phyloP scores from a whole-genome alignment of 805 yeast species.

The Isabelozyma pseudorhagii region DNA sequence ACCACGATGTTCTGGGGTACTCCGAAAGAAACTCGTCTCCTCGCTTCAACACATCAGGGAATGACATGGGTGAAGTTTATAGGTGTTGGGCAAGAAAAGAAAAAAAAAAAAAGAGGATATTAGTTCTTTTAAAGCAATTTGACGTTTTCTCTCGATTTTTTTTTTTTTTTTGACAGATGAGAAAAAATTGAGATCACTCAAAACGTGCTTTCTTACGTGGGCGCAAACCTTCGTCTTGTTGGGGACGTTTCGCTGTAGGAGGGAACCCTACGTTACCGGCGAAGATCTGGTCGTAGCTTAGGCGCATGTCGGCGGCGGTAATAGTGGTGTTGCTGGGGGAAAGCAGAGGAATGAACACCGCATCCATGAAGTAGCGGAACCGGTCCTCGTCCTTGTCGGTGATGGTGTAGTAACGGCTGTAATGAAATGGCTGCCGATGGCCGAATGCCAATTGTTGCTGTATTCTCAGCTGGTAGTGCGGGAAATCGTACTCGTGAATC shows the following conservation, averaged over 20 bases:
- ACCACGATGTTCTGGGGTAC: conserved; percentile 54
- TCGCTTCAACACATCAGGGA: conserved; percentile 60
- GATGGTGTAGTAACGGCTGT: not conserved
- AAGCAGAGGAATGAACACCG: not conserved
- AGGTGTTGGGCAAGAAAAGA: not conserved
- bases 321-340: too few relatives aligned
- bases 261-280: not conserved
- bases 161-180: too few relatives aligned
- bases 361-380: not conserved
- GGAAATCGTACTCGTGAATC: not conserved
- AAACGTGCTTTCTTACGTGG: not conserved
- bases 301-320: not conserved
- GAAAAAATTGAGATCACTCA: not conserved
- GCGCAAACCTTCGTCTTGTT: not conserved
- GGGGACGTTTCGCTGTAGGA: not conserved
- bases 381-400: not conserved
- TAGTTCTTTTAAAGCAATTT: too few relatives aligned
- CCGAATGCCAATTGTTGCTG: not conserved
- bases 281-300: not conserved
- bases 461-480: not conserved
- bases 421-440: not conserved
- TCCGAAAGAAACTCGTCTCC: conserved; percentile 69
- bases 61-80: conserved; percentile 48
- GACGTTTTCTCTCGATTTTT: too few relatives aligned
- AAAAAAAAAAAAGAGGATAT: not conserved